Percentiles rank a stretch among this genome's conserved stretches.
Evolutionary conservation across 495 filamentous ascomycete genomes (phyloP).

Genomic region (Hypoxylon fuscum): DNA sequence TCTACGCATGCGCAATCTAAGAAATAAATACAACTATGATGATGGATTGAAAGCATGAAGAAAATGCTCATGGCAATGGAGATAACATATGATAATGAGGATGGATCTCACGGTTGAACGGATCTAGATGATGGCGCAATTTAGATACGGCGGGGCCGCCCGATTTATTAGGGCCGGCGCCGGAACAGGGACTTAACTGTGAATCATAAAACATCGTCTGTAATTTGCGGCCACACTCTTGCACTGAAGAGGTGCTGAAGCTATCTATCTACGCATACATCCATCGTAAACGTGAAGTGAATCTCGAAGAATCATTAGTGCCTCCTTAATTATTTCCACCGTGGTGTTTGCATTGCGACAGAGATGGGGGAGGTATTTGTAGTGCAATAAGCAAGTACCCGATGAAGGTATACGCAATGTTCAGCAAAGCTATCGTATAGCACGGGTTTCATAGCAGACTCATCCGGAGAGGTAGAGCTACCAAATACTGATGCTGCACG

Average conservation of each 20-base stretch:
- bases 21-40: not conserved
- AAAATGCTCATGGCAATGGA: not conserved
- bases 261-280: too few species aligned
- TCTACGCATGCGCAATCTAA: too few species aligned
- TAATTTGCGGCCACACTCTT: not conserved
- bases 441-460: too few species aligned
- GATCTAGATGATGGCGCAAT: conserved; percentile 26
- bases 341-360: too few species aligned
- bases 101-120: not conserved
- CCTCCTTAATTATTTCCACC: too few species aligned
- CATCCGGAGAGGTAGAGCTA: too few species aligned
- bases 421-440: not conserved
- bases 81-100: not conserved
- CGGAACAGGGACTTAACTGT: not conserved
- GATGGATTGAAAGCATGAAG: not conserved
- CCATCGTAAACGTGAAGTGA: too few species aligned
- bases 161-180: conserved; percentile 19
- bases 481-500: too few species aligned
- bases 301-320: too few species aligned
- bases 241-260: too few species aligned
- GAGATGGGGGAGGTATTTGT: not conserved
- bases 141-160: conserved; percentile 11
- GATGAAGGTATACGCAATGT: not conserved
- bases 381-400: not conserved
- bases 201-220: not conserved